phyloP scores from a whole-genome alignment of 2,329 filamentous ascomycete species.

The Alternaria sp. region DNA sequence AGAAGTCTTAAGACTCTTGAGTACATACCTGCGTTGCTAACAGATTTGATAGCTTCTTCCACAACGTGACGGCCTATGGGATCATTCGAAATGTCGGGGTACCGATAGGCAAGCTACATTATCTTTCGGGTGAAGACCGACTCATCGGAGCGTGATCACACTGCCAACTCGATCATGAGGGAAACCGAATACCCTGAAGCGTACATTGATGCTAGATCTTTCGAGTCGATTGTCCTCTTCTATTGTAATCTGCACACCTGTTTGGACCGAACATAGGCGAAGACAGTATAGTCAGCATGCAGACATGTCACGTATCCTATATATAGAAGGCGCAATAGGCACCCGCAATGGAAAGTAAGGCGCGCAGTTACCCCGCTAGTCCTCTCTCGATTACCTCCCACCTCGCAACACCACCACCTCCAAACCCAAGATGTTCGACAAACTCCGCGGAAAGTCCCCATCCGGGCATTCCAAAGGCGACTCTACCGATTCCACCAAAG shows the following conservation, averaged over 20 bases:
- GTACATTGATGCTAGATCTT: not conserved
- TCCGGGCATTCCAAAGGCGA: constrained; percentile 15
- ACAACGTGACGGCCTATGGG: not conserved
- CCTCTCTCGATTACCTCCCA: not conserved
- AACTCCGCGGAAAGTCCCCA: constrained; percentile 18
- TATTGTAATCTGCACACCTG: too few relatives aligned
- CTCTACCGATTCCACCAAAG: constrained; percentile 6
- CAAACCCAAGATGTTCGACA: constrained; percentile 19
- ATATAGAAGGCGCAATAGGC: not conserved
- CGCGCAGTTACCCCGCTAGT: not conserved
- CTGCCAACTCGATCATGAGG: not conserved
- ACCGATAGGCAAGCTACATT: not conserved
- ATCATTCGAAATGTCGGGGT: not conserved
- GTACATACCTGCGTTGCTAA: not conserved
- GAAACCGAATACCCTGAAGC: not conserved
- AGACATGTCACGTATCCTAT: not conserved
- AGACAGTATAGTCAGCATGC: not conserved
- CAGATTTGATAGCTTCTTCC: not conserved
- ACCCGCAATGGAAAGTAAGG: not conserved
- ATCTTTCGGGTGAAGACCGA: not conserved
- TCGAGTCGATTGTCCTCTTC: not conserved
- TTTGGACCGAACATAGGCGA: too few relatives aligned
- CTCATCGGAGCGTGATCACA: not conserved
- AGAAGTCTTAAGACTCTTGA: not conserved
- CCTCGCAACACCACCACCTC: not conserved